A percentile compares a stretch with the other conserved stretches of the same genome.
Conservation (phyloP, 139 green algal species). For the Tetraselmis striata region DNA sequence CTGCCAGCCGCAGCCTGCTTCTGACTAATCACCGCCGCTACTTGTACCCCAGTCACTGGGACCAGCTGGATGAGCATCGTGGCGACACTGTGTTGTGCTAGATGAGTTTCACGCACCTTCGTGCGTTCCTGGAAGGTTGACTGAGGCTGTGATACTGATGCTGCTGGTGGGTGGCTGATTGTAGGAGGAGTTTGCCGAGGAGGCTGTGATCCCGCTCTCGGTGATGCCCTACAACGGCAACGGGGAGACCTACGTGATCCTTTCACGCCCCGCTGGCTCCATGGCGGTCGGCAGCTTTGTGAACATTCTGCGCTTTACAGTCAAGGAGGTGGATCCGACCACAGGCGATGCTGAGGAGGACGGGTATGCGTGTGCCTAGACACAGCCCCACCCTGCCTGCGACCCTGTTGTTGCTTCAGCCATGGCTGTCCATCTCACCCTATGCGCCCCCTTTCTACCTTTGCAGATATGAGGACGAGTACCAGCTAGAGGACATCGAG, state of each 20-base stretch:
- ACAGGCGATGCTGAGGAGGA: conserved; percentile 58
- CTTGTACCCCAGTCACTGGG: no score
- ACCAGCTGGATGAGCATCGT: no score
- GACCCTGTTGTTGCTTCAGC: background rate
- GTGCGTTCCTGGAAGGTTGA: no score
- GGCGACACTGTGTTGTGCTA: no score
- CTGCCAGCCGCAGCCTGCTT: no score
- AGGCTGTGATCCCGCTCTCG: conserved; percentile 66
- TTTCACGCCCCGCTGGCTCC: conserved; percentile 47
- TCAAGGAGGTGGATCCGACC: conserved; percentile 96
- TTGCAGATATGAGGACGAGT: conserved; percentile 91
- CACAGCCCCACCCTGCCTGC: no score
- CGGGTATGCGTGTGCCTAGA: background rate
- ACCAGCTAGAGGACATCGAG: conserved; percentile 92
- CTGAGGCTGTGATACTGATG: no score
- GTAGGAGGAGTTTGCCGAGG: conserved; percentile 74
- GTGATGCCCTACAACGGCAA: conserved; percentile 68
- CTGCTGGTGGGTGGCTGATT: conserved; percentile 13
- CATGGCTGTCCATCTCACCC: background rate
- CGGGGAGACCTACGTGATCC: conserved; percentile 74
- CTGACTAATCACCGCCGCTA: no score
- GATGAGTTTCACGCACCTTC: conserved; percentile 6
- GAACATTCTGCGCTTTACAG: conserved; percentile 82
- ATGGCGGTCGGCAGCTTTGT: conserved; percentile 57
- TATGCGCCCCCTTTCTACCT: no score